These are phyloP conservation scores for Arachis stenosperma DNA, from an alignment of 306 rosid species.

Conservation along the genomic window DNA sequence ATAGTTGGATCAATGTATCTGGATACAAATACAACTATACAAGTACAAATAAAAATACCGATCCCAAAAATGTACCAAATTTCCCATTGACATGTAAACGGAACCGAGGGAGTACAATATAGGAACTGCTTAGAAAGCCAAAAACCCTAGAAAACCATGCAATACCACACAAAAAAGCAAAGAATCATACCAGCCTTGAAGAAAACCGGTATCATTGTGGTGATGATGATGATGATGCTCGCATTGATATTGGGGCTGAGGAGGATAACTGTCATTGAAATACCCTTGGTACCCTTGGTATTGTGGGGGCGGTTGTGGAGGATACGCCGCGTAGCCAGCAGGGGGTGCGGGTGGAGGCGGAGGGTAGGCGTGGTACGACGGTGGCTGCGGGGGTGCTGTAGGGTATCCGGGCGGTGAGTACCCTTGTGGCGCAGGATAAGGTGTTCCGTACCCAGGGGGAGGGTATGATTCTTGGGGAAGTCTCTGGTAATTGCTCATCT, in stretches of 20 bases:
- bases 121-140: neutral
- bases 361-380: constrained; percentile 45
- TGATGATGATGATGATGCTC: constrained; percentile 59
- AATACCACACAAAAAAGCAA: neutral
- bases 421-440: constrained; percentile 51
- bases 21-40: no score
- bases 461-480: constrained; percentile 52
- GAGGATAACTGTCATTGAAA: constrained; percentile 63
- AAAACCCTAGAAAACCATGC: neutral
- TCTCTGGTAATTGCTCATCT: constrained; percentile 60
- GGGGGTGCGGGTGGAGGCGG: constrained; percentile 47
- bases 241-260: constrained; percentile 51
- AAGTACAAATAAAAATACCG: no score
- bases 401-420: constrained; percentile 50
- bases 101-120: no score
- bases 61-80: no score
- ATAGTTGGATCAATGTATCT: no score
- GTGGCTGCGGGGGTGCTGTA: constrained; percentile 43
- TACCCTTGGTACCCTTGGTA: constrained; percentile 80
- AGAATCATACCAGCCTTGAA: constrained; percentile 69
- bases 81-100: no score
- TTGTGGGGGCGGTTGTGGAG: constrained; percentile 50
- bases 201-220: constrained; percentile 50
- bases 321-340: constrained; percentile 47
- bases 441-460: constrained; percentile 61